Conservation (phyloP, 331 rosid species). For the Quercus lobata region DNA sequence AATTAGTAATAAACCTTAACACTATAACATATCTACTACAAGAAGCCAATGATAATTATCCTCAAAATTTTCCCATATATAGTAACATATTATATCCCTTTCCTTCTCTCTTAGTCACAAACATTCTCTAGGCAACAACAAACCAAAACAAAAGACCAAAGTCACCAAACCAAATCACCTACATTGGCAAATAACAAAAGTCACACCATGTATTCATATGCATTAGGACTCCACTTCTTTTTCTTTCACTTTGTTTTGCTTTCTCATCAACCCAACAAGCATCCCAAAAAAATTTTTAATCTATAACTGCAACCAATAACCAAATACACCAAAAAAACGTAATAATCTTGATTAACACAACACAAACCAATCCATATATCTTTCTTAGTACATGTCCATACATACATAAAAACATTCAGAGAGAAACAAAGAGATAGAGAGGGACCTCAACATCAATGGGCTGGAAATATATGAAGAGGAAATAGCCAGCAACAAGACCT, state of each 20-base stretch:
- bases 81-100: neutral
- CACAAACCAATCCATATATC: neutral
- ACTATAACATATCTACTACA: neutral
- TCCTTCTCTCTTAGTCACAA: neutral
- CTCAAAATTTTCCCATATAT: neutral
- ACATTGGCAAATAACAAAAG: neutral
- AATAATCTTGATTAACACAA: neutral
- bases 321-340: too few species aligned
- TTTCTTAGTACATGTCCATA: too few species aligned
- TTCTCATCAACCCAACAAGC: constrained; percentile 11
- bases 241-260: neutral
- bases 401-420: too few species aligned
- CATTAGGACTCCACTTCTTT: neutral
- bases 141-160: neutral
- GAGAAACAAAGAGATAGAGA: neutral
- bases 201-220: neutral
- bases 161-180: neutral
- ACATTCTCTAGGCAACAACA: neutral
- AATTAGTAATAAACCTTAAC: neutral
- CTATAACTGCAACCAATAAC: neutral
- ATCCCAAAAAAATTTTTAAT: neutral
- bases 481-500: constrained; percentile 75
- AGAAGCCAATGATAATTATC: neutral
- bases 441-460: constrained; percentile 62
- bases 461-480: constrained; percentile 66